These are phyloP conservation scores for Shiraia sp. DNA, from an alignment of 2,329 filamentous ascomycete species.

Conservation along the genomic window DNA sequence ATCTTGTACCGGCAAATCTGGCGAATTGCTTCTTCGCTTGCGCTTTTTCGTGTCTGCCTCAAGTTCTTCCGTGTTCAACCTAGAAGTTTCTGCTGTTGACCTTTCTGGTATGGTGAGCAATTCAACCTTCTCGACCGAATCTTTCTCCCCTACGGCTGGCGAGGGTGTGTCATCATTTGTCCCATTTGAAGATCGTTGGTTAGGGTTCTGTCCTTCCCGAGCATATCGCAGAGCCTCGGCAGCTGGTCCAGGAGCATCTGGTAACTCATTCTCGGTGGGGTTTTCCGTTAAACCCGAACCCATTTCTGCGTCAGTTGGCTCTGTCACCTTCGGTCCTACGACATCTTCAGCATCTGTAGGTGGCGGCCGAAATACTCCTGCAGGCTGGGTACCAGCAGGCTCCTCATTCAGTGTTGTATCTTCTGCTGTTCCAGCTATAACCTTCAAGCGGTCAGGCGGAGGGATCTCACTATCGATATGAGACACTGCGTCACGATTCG, in stretches of 20 bases:
- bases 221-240: slow-evolving; percentile 23
- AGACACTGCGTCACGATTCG: slow-evolving; percentile 21
- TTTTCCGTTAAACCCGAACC: slow-evolving; percentile 7
- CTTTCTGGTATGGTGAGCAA: slow-evolving; percentile 27
- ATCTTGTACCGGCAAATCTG: slow-evolving; percentile 38
- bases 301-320: slow-evolving; percentile 17
- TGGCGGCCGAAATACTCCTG: slow-evolving; percentile 16
- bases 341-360: slow-evolving; percentile 19
- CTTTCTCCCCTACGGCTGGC: slow-evolving; percentile 28
- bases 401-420: slow-evolving; percentile 21
- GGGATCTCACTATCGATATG: slow-evolving; percentile 25
- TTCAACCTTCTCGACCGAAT: slow-evolving; percentile 38
- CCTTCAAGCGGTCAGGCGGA: slow-evolving; percentile 15
- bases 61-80: slow-evolving; percentile 42
- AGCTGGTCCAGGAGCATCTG: slow-evolving; percentile 26
- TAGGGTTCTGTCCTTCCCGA: slow-evolving; percentile 6
- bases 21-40: slow-evolving; percentile 47
- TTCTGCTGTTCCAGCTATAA: slow-evolving; percentile 17
- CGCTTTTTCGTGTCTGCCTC: slow-evolving; percentile 46
- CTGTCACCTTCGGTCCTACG: slow-evolving; percentile 22
- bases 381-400: slow-evolving; percentile 18
- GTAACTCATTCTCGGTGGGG: slow-evolving; percentile 12
- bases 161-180: slow-evolving; percentile 21
- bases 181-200: slow-evolving; percentile 4
- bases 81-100: slow-evolving; percentile 36